Evolutionary conservation across 225 moss, liverwort and hornwort species (phyloP), one percentile per base, ranked within the genome.

Genomic region (Neckera pumila): DNA sequence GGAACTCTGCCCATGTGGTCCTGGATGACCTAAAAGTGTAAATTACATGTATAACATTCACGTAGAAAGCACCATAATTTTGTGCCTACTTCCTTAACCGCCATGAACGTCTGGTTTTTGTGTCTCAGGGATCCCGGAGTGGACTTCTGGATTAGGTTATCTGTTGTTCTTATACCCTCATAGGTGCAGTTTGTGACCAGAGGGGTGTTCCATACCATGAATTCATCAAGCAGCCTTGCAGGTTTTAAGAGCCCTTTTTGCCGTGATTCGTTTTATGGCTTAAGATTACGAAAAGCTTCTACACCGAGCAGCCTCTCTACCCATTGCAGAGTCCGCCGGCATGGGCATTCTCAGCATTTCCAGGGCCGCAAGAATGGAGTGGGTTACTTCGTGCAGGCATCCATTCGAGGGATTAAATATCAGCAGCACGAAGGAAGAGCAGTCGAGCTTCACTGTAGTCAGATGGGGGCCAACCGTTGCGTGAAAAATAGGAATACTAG

Each of bases 171-270:
- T 65, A 59, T 76, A 62, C 49, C 62, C 57, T 85, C 85, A 60
- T 19, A 78, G 82, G 82, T 90, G 86, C 57, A 85, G 66, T 85
- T 85, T 62, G 26, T 71, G 80, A 87, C 11, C 79, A 38, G 38
- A 79, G 38, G n/a, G 79, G 25, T 69, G 75, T 73, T 64, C 33
- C 33, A 40, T 85, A 86, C 83, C 62, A 91, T 92, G 92, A 82
- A 38, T 91, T 83, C 87, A 22, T 83, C 85, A 31, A 91, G 84
- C 89, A 87, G 81, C 85, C 84, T 91, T 80, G 79, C 71, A 86
- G 76, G 82, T 78, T 87, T 87, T 58, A 72, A 84, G 49, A 86
- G 73, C 59, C 54, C 88, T 49, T 70, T 77, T 12, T 85, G 86
- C 85, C 66, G 85, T 54, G 82, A 91, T 78, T 86, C 87, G 53